Evolutionary conservation across 306 rosid genomes (phyloP).

Genomic region (Fragaria vesca): DNA sequence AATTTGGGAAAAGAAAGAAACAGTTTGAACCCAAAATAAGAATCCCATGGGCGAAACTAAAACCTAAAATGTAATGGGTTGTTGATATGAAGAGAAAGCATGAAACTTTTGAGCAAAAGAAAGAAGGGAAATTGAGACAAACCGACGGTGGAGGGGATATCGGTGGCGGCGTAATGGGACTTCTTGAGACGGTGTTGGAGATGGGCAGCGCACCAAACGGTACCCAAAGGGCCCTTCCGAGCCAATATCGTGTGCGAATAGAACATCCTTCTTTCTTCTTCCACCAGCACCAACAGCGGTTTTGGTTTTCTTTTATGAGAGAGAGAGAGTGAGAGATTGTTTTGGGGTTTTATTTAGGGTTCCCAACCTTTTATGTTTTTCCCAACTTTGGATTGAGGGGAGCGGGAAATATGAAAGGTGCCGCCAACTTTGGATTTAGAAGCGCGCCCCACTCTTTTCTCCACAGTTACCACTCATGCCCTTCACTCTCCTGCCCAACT

Average conservation of each 20-base stretch:
- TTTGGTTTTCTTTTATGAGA: neutral
- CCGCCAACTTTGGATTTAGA: neutral
- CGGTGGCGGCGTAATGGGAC: slow-evolving; percentile 67
- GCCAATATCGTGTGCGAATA: slow-evolving; percentile 83
- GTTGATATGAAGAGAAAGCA: neutral
- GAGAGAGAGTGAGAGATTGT: neutral
- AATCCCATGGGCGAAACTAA: no score
- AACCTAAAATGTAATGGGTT: no score
- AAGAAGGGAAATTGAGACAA: neutral
- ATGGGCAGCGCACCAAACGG: slow-evolving; percentile 95
- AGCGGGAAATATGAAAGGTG: slow-evolving; percentile 6
- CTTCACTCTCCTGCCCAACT: no score
- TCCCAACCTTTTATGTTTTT: neutral
- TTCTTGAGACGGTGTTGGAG: slow-evolving; percentile 80
- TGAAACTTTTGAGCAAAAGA: neutral
- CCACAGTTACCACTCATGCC: neutral
- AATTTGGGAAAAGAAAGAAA: no score
- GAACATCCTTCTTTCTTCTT: slow-evolving; percentile 45
- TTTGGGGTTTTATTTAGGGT: neutral
- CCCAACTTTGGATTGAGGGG: neutral
- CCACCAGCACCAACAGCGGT: neutral
- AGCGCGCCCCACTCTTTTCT: neutral
- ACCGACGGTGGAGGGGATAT: slow-evolving; percentile 67
- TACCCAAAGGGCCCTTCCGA: slow-evolving; percentile 80
- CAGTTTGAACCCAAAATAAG: no score